Evolutionary conservation across 768 basidiomycete genomes (phyloP).

Genomic region (Boletellus ananiceps): DNA sequence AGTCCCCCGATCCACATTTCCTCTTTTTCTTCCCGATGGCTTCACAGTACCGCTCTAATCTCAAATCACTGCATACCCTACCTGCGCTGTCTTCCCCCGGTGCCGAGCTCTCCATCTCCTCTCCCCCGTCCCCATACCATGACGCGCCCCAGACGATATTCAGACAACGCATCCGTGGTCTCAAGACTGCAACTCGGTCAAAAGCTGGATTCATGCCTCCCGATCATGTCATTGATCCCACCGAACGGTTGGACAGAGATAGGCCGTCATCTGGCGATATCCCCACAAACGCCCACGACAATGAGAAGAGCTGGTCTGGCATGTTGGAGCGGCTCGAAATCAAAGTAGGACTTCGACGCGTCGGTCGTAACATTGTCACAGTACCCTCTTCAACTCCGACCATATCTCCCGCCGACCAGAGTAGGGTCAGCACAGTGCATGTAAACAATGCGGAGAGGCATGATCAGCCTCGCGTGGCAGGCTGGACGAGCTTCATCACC

Average conservation of each 20-base stretch:
- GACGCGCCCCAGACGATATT: conserved; percentile 48
- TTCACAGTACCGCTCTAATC: conserved; percentile 37
- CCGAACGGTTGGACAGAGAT: conserved; percentile 43
- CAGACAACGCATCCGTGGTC: conserved; percentile 52
- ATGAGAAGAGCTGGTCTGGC: conserved; percentile 40
- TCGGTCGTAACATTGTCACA: conserved; percentile 38
- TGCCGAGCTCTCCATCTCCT: conserved; percentile 33
- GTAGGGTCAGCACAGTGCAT: conserved; percentile 25
- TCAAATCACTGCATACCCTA: conserved; percentile 30
- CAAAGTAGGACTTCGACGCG: conserved; percentile 47
- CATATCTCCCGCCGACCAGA: conserved; percentile 27
- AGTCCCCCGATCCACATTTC: conserved; percentile 34
- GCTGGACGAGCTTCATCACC: conserved; percentile 54
- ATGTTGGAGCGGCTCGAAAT: conserved; percentile 48
- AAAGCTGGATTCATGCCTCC: conserved; percentile 37
- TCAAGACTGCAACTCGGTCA: conserved; percentile 60
- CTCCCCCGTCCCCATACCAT: conserved; percentile 23
- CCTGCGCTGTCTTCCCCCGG: conserved; percentile 42
- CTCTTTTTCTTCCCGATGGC: conserved; percentile 46
- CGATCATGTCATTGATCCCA: conserved; percentile 41
- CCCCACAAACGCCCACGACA: conserved; percentile 27
- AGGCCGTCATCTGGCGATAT: conserved; percentile 29
- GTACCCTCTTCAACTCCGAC: conserved; percentile 36
- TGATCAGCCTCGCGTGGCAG: conserved; percentile 45
- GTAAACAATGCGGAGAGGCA: conserved; percentile 34